Evolutionary conservation across 2,329 filamentous ascomycete genomes (phyloP), one percentile per base, ranked within the genome.

Genomic region (Fusarium sp.): DNA sequence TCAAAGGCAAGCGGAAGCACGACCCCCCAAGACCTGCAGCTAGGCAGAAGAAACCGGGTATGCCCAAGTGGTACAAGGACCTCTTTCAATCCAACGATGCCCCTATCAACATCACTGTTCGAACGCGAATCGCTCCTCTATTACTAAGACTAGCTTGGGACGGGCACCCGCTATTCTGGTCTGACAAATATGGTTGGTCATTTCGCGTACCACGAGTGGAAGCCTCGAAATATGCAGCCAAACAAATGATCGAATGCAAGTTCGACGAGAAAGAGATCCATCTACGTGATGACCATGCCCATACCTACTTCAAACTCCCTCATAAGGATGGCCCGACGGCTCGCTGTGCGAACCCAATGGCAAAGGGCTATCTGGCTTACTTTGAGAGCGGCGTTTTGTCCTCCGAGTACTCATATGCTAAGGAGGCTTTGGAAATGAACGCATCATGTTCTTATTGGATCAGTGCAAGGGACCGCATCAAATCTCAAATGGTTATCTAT

Each of bases 371-470:
- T 77, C 85, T 98, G 65, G 82, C 91, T 58, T 98, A 97, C 81
- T 98, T 99, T 78, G 96, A 99, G 78, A 93, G 93, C 41, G 96
- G 95, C 0, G 94, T 89, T 1, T 85, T 99, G 7, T 94, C 94
- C 1, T 98, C 96, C 0, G 93, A 98, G 81, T 98, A 93, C 78
- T 81, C 91, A 0, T 96, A 98, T 78, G 96, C 96, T 0, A 98
- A 97, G 79, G 95, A 98, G 81, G 96, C 97, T 0, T 85, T 99
- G 48, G 93, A 98, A 77, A 99, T 99, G 96, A 99, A 99, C 77
- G 95, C 96, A 1, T 98, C 95, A 0, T 99, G 97, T 81, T 98
- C 96, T 2, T 99, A 99, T 83, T 99, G 97, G 96, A 98, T 99
- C 77, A 98, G 94, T 78, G 95, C 96, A 22, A 90, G 96, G 70